These are phyloP conservation scores for Penicillium angulare DNA, from an alignment of 495 filamentous ascomycete species.

Conservation along the genomic window DNA sequence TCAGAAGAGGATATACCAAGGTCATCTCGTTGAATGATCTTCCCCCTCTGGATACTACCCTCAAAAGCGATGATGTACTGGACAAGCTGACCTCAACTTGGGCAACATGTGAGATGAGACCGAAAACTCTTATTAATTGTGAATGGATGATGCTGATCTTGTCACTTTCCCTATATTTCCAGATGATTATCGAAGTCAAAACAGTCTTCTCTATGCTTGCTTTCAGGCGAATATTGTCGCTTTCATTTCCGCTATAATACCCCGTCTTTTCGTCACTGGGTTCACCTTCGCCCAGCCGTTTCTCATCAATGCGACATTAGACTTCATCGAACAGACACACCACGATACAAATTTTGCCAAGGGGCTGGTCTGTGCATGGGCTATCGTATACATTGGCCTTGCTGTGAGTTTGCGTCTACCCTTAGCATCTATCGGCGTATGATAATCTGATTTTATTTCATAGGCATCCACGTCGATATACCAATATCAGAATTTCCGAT, in stretches of 20 bases:
- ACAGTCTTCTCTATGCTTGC: background rate
- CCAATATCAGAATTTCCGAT: slow-evolving; percentile 41
- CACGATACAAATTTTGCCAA: slow-evolving; percentile 34
- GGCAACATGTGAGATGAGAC: too few relatives aligned
- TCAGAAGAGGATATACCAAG: background rate
- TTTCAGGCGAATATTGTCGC: background rate
- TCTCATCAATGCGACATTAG: slow-evolving; percentile 38
- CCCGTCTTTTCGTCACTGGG: background rate
- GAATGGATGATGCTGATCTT: too few relatives aligned
- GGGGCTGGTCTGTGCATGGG: slow-evolving; percentile 55
- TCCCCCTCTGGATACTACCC: background rate
- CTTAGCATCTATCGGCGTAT: background rate
- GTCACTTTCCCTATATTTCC: too few relatives aligned
- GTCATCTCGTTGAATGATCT: background rate
- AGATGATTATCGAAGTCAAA: background rate
- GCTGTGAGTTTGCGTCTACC: slow-evolving; percentile 39
- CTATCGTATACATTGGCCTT: slow-evolving; percentile 53
- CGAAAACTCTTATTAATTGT: too few relatives aligned
- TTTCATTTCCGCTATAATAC: slow-evolving; percentile 1
- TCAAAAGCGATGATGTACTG: background rate
- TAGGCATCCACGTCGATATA: background rate
- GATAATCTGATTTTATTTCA: background rate
- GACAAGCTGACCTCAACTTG: too few relatives aligned
- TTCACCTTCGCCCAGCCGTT: slow-evolving; percentile 59
- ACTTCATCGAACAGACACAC: slow-evolving; percentile 7